phyloP scores from a whole-genome alignment of 2,329 filamentous ascomycete genomes.

The Chaetomium globosum region DNA sequence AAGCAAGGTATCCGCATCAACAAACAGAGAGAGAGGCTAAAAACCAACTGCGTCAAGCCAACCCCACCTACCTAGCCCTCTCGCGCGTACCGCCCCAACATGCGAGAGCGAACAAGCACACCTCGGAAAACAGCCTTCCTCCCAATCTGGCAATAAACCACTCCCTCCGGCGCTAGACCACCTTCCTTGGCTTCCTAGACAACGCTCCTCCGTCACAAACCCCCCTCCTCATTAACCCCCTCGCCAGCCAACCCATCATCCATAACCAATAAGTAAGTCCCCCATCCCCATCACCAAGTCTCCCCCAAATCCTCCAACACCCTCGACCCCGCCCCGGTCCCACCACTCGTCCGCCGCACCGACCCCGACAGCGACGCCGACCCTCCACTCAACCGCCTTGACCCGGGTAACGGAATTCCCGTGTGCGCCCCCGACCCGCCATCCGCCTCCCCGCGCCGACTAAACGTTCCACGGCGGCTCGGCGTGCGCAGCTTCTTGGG shows the following conservation, averaged over 20 bases:
- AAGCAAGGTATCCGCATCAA: constrained; percentile 21
- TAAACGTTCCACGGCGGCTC: constrained; percentile 58
- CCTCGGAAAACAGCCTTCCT: neutral
- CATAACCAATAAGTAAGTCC: neutral
- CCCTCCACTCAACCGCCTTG: constrained; percentile 40
- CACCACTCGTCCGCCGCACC: constrained; percentile 28
- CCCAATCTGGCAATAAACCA: neutral
- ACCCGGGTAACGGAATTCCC: constrained; percentile 31
- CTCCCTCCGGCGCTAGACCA: neutral
- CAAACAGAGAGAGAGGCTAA: neutral
- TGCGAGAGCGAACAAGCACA: neutral
- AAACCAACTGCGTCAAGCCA: neutral
- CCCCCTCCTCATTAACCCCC: neutral
- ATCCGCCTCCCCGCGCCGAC: constrained; percentile 50
- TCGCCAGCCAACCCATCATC: neutral
- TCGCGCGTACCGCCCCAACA: neutral
- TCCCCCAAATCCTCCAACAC: constrained; percentile 37
- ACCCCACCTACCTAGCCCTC: neutral
- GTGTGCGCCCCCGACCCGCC: constrained; percentile 40
- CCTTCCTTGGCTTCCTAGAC: too few relatives aligned
- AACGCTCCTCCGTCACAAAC: neutral
- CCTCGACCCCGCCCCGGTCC: constrained; percentile 3
- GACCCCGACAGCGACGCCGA: constrained; percentile 30
- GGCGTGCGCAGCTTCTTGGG: constrained; percentile 50
- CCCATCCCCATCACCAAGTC: constrained; percentile 31